Evolutionary conservation across 2,329 filamentous ascomycete genomes (phyloP), one percentile per base, ranked within the genome.

Genomic region (Alternaria rosae): DNA sequence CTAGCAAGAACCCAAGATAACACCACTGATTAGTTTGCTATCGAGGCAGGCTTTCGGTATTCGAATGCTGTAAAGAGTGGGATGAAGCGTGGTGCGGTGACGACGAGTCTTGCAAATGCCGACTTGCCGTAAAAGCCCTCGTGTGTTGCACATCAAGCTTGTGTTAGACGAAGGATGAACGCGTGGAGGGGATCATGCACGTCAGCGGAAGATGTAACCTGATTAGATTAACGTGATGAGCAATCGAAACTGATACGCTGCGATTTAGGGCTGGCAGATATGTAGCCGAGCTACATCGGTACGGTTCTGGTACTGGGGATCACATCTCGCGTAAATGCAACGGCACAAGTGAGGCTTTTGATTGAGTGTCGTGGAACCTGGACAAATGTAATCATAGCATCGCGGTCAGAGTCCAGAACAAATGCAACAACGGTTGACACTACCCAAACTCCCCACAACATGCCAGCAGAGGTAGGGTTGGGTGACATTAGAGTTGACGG

Each of bases 171-270:
- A 45, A 45, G 23, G 25, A 32, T 45, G 59, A 43, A 54, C 48
- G 48, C 55, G 59, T 54, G 59, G 58, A 65, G 64, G 64, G 70
- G 65, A 44, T 35, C 44, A 66, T 70, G 67, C 66, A 72, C 44
- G 68, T 65, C 30, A 66, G 68, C 67, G 69, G 70, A 70, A 73
- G 66, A 70, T 72, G 73, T 73, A 76, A 74, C 73, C 69, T 65
- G 61, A 67, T 69, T 70, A 71, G 70, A 72, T 70, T 69, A 71
- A 69, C 62, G 59, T 56, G 65, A 71, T 71, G 64, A 70, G 63
- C 67, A 72, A 65, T 57, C 25, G 53, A 66, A 62, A 66, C 45
- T 70, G 63, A 71, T 71, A 70, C 60, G 68, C 62, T 64, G 62
- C 58, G 65, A 61, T 62, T 66, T 72, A 69, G 62, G 68, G 65